These are phyloP conservation scores for Prunus armeniaca DNA, from an alignment of 306 rosid species.

Conservation along the genomic window DNA sequence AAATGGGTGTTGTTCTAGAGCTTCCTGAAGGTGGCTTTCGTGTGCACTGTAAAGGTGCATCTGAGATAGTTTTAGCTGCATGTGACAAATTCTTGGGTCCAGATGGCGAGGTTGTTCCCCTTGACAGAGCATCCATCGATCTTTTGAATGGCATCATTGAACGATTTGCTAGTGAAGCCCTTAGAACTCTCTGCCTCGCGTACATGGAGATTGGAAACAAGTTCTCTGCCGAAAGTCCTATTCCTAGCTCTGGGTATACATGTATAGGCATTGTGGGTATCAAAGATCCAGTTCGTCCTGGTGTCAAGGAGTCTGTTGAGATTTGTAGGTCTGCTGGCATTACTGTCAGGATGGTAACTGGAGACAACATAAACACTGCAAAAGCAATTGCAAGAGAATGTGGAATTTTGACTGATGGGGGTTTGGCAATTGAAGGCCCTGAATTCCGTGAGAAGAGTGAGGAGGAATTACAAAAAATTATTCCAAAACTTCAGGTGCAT, in stretches of 20 bases:
- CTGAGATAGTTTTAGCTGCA: conserved; percentile 78
- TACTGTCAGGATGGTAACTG: conserved; percentile 91
- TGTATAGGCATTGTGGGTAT: conserved; percentile 95
- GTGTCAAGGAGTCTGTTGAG: conserved; percentile 89
- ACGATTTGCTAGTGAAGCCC: conserved; percentile 81
- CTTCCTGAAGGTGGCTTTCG: conserved; percentile 71
- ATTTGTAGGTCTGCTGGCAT: conserved; percentile 95
- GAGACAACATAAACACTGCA: conserved; percentile 94
- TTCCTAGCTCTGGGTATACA: conserved; percentile 66
- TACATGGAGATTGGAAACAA: conserved; percentile 63
- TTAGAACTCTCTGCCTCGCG: conserved; percentile 91
- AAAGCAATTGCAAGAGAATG: conserved; percentile 98
- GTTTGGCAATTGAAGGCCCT: conserved; percentile 96
- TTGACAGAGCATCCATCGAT: conserved; percentile 49
- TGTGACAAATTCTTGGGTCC: conserved; percentile 67
- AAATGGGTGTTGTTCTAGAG: conserved; percentile 79
- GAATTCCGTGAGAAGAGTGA: conserved; percentile 77
- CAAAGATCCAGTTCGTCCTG: conserved; percentile 97
- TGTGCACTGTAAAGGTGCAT: conserved; percentile 89
- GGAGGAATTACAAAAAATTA: conserved; percentile 55
- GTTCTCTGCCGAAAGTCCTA: conserved; percentile 46
- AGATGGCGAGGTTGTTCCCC: conserved; percentile 59
- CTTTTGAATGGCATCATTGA: conserved; percentile 59
- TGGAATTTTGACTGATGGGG: conserved; percentile 79
- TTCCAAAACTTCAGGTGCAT: conserved; percentile 84